A percentile compares a stretch with the other conserved stretches of the same genome.
These are phyloP conservation scores for Debaryomyces sp. DNA, from an alignment of 1,139 yeast genomes.

Conservation along the genomic window DNA sequence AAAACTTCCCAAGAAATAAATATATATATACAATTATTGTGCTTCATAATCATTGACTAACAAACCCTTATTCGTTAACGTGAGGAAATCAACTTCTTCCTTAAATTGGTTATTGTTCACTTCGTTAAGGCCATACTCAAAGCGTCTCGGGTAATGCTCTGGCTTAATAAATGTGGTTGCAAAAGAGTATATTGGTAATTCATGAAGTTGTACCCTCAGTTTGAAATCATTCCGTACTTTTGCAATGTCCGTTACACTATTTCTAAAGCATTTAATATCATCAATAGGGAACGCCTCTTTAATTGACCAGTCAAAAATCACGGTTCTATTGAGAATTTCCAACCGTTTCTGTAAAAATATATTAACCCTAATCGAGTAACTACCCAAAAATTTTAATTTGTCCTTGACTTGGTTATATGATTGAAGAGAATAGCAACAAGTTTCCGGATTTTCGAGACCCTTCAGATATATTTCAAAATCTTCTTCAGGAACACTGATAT, in stretches of 20 bases:
- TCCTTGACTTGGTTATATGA: slow-evolving; percentile 21
- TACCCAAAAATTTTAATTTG: slow-evolving; percentile 28
- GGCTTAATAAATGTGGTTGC: slow-evolving; percentile 33
- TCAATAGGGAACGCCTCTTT: slow-evolving; percentile 30
- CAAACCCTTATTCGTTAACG: slow-evolving; percentile 6
- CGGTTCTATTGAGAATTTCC: slow-evolving; percentile 27
- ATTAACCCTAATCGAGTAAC: slow-evolving; percentile 37
- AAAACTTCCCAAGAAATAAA: background rate
- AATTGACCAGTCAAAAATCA: slow-evolving; percentile 30
- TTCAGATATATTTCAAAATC: slow-evolving; percentile 31
- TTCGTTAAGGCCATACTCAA: background rate
- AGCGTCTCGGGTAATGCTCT: slow-evolving; percentile 31
- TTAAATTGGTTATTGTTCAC: background rate
- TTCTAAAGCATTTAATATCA: slow-evolving; percentile 34
- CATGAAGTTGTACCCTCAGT: slow-evolving; percentile 26
- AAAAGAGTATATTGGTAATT: slow-evolving; percentile 30
- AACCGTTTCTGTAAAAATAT: slow-evolving; percentile 32
- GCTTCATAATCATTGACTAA: slow-evolving; percentile 8
- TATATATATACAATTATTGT: background rate
- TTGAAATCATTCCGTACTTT: slow-evolving; percentile 29
- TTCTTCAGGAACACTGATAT: slow-evolving; percentile 30
- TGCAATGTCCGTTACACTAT: slow-evolving; percentile 28
- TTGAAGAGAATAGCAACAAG: slow-evolving; percentile 15
- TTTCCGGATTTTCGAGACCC: slow-evolving; percentile 21
- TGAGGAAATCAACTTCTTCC: slow-evolving; percentile 8